These are phyloP conservation scores for Neurospora sp. DNA, from an alignment of 495 filamentous ascomycete genomes.

Conservation along the genomic window DNA sequence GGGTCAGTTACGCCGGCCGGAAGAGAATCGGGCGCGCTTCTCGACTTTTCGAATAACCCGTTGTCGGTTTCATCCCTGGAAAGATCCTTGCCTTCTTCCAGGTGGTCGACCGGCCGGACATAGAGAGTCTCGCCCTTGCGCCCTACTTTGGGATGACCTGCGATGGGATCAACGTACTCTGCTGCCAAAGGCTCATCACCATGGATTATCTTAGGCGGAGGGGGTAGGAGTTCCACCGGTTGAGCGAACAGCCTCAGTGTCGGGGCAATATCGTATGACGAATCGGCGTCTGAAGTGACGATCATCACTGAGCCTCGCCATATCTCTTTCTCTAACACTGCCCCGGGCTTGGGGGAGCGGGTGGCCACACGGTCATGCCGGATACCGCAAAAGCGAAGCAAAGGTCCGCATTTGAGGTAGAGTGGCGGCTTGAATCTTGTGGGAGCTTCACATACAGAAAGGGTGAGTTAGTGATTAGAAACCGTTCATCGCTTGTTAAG, in stretches of 20 bases:
- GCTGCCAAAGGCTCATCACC: constrained; percentile 56
- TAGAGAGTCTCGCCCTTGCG: constrained; percentile 71
- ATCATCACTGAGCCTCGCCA: constrained; percentile 95
- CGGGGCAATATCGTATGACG: constrained; percentile 69
- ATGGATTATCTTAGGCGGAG: constrained; percentile 61
- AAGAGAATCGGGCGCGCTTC: constrained; percentile 28
- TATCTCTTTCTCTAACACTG: constrained; percentile 52
- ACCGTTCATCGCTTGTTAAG: neutral
- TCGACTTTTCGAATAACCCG: constrained; percentile 61
- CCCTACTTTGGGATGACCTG: constrained; percentile 75
- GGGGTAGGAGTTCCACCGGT: constrained; percentile 72
- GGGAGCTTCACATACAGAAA: constrained; percentile 27
- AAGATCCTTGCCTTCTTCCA: constrained; percentile 63
- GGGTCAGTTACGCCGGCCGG: constrained; percentile 23
- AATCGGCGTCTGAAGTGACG: constrained; percentile 73
- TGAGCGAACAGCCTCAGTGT: constrained; percentile 75
- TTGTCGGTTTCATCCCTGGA: constrained; percentile 66
- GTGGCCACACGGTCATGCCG: constrained; percentile 37
- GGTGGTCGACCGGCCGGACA: constrained; percentile 74
- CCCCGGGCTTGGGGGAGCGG: constrained; percentile 23
- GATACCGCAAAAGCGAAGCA: constrained; percentile 84
- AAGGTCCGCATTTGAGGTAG: constrained; percentile 80
- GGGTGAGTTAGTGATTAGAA: constrained; percentile 3
- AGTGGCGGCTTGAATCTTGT: constrained; percentile 74
- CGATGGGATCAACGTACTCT: constrained; percentile 81